Evolutionary conservation across 208 protist species (phyloP).

Genomic region (Trichomonas vaginalis): DNA sequence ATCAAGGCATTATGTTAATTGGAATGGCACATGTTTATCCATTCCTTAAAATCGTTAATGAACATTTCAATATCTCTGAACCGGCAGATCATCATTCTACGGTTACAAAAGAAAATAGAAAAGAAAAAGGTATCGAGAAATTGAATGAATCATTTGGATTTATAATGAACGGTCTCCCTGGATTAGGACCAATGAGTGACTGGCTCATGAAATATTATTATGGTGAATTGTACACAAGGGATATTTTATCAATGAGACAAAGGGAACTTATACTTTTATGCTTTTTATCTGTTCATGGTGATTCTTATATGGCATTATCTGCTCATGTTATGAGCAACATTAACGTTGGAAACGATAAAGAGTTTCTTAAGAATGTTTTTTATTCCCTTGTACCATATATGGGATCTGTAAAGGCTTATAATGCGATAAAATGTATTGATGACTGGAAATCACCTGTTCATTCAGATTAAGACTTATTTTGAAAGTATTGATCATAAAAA

Average conservation of each 20-base stretch:
- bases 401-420: background rate
- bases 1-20: background rate
- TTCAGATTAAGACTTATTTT: no score
- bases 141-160: background rate
- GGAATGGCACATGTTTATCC: background rate
- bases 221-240: background rate
- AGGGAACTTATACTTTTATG: background rate
- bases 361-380: background rate
- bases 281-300: background rate
- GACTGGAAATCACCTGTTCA: background rate
- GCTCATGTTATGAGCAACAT: background rate
- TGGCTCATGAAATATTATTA: background rate
- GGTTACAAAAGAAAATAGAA: background rate
- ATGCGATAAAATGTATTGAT: background rate
- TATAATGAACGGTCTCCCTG: background rate
- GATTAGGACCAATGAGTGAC: background rate
- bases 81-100: background rate
- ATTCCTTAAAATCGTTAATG: background rate
- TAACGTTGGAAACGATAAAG: background rate
- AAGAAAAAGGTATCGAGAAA: background rate
- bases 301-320: background rate
- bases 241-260: background rate
- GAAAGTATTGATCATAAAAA: no score
- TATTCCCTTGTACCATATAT: background rate
- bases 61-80: background rate